Evolutionary conservation across 2,329 filamentous ascomycete species (phyloP).

Genomic region (Gaeumannomyces sp.): DNA sequence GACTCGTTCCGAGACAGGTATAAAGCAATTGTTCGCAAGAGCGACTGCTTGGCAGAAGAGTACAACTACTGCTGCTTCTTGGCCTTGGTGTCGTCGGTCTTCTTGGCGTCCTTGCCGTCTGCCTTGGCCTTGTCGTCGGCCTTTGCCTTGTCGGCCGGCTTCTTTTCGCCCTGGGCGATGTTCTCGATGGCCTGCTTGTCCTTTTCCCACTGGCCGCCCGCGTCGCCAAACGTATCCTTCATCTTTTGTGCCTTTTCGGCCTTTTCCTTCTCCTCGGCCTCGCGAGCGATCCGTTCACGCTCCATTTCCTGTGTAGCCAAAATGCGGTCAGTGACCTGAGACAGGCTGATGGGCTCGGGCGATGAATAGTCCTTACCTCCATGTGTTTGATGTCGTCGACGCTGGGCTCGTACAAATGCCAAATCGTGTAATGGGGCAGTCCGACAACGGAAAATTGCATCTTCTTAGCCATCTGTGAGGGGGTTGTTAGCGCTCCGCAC

Average conservation of each 20-base stretch:
- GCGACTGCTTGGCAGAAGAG: too few relatives aligned
- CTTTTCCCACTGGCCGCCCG: constrained; percentile 78
- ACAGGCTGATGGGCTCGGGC: background rate
- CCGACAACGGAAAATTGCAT: constrained; percentile 96
- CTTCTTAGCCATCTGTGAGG: constrained; percentile 79
- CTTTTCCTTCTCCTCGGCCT: constrained; percentile 72
- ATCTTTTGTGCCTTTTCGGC: constrained; percentile 70
- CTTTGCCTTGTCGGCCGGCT: constrained; percentile 22
- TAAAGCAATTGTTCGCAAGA: background rate
- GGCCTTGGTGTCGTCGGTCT: constrained; percentile 4
- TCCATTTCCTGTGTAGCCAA: constrained; percentile 73
- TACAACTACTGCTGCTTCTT: constrained; percentile 10
- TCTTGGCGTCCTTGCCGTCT: constrained; percentile 7
- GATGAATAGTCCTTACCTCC: constrained; percentile 52
- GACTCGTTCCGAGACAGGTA: too few relatives aligned
- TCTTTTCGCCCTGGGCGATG: constrained; percentile 52
- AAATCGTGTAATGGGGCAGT: constrained; percentile 95
- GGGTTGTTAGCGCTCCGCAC: constrained; percentile 10
- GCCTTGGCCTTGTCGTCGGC: constrained; percentile 20
- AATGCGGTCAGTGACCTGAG: background rate
- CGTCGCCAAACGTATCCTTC: constrained; percentile 72
- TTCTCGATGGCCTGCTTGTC: constrained; percentile 77
- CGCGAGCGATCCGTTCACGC: constrained; percentile 69
- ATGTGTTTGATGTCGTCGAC: constrained; percentile 96
- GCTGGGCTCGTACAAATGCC: constrained; percentile 99